Base-by-base conservation (phyloP, 805 yeast genomes). In the Hanseniaspora guilliermondii region DNA sequence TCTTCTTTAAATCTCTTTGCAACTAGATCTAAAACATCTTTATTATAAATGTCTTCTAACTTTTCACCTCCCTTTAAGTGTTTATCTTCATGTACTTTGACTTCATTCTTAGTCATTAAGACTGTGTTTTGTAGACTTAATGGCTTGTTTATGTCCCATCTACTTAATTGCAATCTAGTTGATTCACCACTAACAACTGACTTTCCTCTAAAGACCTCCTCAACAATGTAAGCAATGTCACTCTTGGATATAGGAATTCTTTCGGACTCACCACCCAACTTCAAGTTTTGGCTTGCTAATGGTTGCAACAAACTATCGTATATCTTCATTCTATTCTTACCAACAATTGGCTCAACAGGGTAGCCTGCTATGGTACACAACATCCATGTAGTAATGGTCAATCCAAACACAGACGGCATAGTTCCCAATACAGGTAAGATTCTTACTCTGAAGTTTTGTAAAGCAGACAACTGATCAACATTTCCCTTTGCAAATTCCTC, bases 371-470 rank as follows among this genome's bases (percentile, higher is more conserved):
- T 80, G 3, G 76, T 69, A 1, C 95, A 85, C 36, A 93, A 68
- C 22, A 93, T 72, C 69, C 86, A 82, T 0, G 96, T 84, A 2
- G 96, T 94, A 55, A 91, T 77, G 0, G 96, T 79, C 47, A 93
- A 74, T 1, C 97, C 99, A 71, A 93, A 93, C 69, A 91, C 83
- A 9, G 93, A 97, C 1, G 99, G 99, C 83, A 93, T 80, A 0
- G 98, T 87, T 3, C 98, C 97, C 58, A 93, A 70, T 0, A 93
- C 99, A 0, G 99, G 99, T 55, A 93, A 74, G 47, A 93, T 91
- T 61, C 99, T 76, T 11, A 89, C 97, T 61, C 99, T 76, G 73
- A 93, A 93, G 69, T 87, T 88, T 61, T 79, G 82, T 59, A 93
- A 69, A 1, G 96, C 94, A 57, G 94, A 80, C 44, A 93, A 73